phyloP scores from a whole-genome alignment of 371 early-diverging fungal species.

The Rhizomucor miehei region DNA sequence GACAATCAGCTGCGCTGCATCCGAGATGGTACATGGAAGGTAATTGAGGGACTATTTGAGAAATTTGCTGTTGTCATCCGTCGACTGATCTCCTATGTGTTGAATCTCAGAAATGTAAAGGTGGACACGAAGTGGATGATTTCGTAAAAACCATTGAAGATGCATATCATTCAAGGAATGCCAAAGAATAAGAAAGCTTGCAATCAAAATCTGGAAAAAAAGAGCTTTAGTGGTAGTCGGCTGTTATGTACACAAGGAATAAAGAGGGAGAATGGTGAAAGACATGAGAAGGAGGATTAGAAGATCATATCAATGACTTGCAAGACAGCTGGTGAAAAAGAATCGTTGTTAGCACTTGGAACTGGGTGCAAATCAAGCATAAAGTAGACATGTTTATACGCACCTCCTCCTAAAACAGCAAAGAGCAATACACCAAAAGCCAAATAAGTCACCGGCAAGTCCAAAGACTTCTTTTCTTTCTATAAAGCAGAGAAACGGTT shows the following conservation, averaged over 20 bases:
- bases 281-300: background rate
- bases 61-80: too few species aligned
- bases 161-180: constrained; percentile 5
- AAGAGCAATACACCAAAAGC: constrained; percentile 19
- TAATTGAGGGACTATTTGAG: too few species aligned
- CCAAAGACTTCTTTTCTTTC: constrained; percentile 17
- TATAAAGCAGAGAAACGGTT: constrained; percentile 3
- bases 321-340: constrained; percentile 10
- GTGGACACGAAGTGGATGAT: constrained; percentile 11
- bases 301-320: constrained; percentile 18
- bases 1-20: constrained; percentile 46
- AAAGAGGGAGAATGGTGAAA: too few species aligned
- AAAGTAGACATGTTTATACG: background rate
- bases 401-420: constrained; percentile 25
- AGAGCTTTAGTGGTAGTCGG: background rate
- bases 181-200: too few species aligned
- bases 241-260: background rate
- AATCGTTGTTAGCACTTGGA: background rate
- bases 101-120: constrained; percentile 11
- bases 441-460: constrained; percentile 18
- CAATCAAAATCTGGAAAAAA: too few species aligned
- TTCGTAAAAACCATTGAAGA: constrained; percentile 19
- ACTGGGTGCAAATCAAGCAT: background rate
- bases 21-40: constrained; percentile 47
- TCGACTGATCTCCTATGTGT: too few species aligned